These are phyloP conservation scores for Mucor circinelloides DNA, from an alignment of 371 early-diverging fungal species.

Conservation along the genomic window DNA sequence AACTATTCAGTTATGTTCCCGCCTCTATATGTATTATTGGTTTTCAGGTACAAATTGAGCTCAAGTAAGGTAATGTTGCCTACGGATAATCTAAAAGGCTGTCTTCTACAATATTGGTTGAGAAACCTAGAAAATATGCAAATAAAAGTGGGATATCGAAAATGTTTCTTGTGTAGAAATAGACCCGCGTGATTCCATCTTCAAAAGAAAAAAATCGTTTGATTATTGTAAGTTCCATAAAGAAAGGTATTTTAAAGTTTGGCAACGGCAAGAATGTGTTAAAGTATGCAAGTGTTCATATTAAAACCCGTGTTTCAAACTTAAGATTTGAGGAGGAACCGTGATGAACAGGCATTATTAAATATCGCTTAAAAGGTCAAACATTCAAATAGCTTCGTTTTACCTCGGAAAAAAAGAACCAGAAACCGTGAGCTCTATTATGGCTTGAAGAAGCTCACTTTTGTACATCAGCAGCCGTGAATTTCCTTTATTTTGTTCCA, in stretches of 20 bases:
- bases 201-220: neutral
- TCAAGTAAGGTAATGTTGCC: too few relatives aligned
- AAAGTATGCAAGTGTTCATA: neutral
- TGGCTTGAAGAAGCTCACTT: too few relatives aligned
- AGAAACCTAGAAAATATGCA: too few relatives aligned
- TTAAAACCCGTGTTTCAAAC: neutral
- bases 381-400: neutral
- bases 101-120: too few relatives aligned
- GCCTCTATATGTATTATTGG: too few relatives aligned
- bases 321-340: neutral
- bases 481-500: neutral
- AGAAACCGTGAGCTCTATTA: neutral
- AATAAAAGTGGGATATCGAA: too few relatives aligned
- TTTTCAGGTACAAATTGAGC: too few relatives aligned
- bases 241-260: neutral
- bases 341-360: neutral
- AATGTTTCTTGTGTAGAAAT: too few relatives aligned
- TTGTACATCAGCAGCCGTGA: neutral
- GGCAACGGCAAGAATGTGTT: neutral
- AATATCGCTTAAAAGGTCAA: neutral
- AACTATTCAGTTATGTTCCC: too few relatives aligned
- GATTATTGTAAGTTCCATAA: too few relatives aligned
- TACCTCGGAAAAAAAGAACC: neutral
- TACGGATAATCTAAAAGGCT: too few relatives aligned
- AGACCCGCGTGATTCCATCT: neutral